Evolutionary conservation across 2,329 filamentous ascomycete species (phyloP).

Genomic region (Cryoendolithus antarcticus): DNA sequence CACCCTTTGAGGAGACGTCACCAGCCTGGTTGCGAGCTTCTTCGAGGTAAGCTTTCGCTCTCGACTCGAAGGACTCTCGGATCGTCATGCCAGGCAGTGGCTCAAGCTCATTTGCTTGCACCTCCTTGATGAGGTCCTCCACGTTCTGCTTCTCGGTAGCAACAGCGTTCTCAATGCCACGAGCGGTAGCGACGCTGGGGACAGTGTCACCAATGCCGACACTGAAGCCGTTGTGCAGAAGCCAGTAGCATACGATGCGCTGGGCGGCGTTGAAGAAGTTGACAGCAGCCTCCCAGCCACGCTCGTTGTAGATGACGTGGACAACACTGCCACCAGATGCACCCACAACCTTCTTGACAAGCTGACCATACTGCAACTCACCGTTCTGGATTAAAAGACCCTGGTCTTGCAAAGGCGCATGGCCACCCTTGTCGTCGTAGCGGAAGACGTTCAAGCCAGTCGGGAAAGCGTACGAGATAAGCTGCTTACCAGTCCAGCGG

Average conservation of each 20-base stretch:
- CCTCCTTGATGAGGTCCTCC: constrained; percentile 58
- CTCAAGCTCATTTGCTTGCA: constrained; percentile 79
- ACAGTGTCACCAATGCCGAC: constrained; percentile 98
- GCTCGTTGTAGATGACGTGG: constrained; percentile 92
- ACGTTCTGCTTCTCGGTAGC: constrained; percentile 72
- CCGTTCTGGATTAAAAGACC: constrained; percentile 71
- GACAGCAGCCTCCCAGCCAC: constrained; percentile 74
- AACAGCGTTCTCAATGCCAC: constrained; percentile 72
- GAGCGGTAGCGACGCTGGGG: constrained; percentile 73
- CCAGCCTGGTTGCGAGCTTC: constrained; percentile 93
- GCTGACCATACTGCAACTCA: constrained; percentile 77
- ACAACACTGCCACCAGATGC: constrained; percentile 82
- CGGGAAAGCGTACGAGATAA: constrained; percentile 87
- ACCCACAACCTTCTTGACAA: constrained; percentile 90
- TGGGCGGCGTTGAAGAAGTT: constrained; percentile 94
- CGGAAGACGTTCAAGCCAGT: constrained; percentile 68
- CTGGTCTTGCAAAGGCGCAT: constrained; percentile 40
- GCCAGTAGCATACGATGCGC: constrained; percentile 92
- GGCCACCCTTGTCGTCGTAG: constrained; percentile 25
- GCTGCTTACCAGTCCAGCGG: constrained; percentile 96
- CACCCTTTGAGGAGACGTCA: constrained; percentile 77
- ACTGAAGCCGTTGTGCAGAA: constrained; percentile 90
- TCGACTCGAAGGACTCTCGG: constrained; percentile 94
- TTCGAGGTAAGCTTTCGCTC: constrained; percentile 88
- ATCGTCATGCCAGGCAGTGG: constrained; percentile 97